Evolutionary conservation across 176 grass and related monocot species (phyloP).

Genomic region (Puya raimondii): DNA sequence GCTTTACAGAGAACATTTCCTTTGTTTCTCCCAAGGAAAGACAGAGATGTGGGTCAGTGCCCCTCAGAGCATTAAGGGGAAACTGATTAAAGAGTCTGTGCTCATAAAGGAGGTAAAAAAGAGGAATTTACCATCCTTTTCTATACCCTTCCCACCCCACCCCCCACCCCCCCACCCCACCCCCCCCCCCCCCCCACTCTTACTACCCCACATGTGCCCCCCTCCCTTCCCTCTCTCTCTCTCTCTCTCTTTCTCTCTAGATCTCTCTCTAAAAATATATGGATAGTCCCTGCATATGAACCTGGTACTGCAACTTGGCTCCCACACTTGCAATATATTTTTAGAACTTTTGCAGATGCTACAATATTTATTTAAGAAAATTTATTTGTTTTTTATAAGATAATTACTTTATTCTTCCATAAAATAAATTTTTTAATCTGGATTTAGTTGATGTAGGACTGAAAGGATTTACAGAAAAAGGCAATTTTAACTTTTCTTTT

Average conservation of each 20-base stretch:
- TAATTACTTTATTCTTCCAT: too few species aligned
- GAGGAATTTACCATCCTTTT: slow-evolving; percentile 40
- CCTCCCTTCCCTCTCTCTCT: slow-evolving; percentile 14
- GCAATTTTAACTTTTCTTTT: too few species aligned
- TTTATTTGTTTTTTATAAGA: too few species aligned
- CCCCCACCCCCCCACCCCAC: too few species aligned
- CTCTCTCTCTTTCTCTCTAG: not conserved
- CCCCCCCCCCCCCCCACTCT: slow-evolving; percentile 10
- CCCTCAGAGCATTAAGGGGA: slow-evolving; percentile 50
- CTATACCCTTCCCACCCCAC: slow-evolving; percentile 2
- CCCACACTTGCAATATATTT: not conserved
- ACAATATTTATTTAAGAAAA: too few species aligned
- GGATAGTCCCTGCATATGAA: not conserved
- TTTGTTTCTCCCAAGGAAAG: slow-evolving; percentile 30
- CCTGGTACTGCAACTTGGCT: not conserved
- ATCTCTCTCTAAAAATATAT: not conserved
- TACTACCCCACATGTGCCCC: slow-evolving; percentile 5
- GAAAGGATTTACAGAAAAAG: too few species aligned
- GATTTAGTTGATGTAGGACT: too few species aligned
- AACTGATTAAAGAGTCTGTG: slow-evolving; percentile 57
- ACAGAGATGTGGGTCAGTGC: slow-evolving; percentile 15
- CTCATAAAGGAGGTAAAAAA: slow-evolving; percentile 46
- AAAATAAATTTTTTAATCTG: too few species aligned
- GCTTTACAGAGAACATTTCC: slow-evolving; percentile 83
- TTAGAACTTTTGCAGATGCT: slow-evolving; percentile 1